Percentiles rank a stretch among this genome's conserved stretches.
phyloP scores from a whole-genome alignment of 805 yeast species.

The Brettanomyces nanus region DNA sequence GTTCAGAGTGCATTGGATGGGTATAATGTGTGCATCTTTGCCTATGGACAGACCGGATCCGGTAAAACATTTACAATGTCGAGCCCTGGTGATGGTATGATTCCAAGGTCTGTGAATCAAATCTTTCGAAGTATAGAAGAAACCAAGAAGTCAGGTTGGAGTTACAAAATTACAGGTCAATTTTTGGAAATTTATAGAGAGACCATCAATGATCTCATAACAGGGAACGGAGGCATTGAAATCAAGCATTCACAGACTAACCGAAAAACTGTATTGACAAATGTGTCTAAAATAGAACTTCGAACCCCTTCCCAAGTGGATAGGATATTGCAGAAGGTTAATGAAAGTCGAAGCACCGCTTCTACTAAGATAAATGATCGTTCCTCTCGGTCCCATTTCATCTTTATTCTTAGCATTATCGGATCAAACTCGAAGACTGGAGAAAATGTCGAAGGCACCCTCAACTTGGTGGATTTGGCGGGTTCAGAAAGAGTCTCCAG shows the following conservation, averaged over 20 bases:
- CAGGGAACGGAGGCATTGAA: constrained; percentile 41
- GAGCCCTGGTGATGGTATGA: constrained; percentile 61
- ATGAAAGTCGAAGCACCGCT: constrained; percentile 63
- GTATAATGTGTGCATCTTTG: constrained; percentile 84
- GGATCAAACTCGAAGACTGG: constrained; percentile 48
- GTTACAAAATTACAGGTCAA: constrained; percentile 55
- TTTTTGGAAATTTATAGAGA: constrained; percentile 90
- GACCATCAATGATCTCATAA: constrained; percentile 58
- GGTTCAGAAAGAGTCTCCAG: constrained; percentile 82
- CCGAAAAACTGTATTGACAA: constrained; percentile 53
- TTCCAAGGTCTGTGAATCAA: constrained; percentile 64
- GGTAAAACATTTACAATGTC: constrained; percentile 95
- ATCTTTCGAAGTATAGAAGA: constrained; percentile 51
- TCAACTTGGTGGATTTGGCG: constrained; percentile 85
- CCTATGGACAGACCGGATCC: constrained; percentile 95
- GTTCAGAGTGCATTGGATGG: constrained; percentile 87
- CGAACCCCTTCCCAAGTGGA: constrained; percentile 37
- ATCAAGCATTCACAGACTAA: constrained; percentile 58
- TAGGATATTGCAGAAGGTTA: constrained; percentile 44
- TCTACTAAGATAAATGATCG: constrained; percentile 72
- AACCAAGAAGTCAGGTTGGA: constrained; percentile 52
- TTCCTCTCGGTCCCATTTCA: constrained; percentile 88
- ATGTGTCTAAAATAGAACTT: constrained; percentile 43
- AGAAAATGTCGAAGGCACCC: constrained; percentile 43
- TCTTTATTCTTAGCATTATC: constrained; percentile 54